These are phyloP conservation scores for Penicillium dipodomyicola DNA, from an alignment of 495 filamentous ascomycete genomes.

Conservation along the genomic window DNA sequence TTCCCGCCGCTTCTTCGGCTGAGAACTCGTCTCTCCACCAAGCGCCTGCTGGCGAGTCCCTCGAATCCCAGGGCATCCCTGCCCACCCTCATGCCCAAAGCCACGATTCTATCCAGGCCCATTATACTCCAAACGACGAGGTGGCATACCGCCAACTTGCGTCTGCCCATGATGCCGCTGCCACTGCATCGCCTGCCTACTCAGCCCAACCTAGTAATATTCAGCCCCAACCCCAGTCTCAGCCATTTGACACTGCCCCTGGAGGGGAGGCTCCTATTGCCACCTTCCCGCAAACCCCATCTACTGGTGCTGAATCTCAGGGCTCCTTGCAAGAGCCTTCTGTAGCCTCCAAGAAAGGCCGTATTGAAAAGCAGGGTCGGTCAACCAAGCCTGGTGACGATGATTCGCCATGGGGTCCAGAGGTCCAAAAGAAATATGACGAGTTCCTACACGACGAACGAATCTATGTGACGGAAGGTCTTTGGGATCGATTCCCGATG, in stretches of 20 bases:
- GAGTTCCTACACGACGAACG: constrained; percentile 78
- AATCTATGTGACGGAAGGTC: constrained; percentile 77
- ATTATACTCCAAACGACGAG: constrained; percentile 55
- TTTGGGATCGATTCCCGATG: constrained; percentile 89
- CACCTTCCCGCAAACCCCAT: constrained; percentile 49
- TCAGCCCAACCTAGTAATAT: constrained; percentile 42
- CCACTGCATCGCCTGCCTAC: constrained; percentile 37
- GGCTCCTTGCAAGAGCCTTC: constrained; percentile 31
- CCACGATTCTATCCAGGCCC: constrained; percentile 54
- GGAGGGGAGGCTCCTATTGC: constrained; percentile 50
- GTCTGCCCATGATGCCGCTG: constrained; percentile 25
- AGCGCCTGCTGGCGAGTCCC: constrained; percentile 35
- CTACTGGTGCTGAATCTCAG: constrained; percentile 32
- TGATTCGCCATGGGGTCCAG: constrained; percentile 54
- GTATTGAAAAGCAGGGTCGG: constrained; percentile 31
- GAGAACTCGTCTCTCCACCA: constrained; percentile 35
- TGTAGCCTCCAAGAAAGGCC: constrained; percentile 29
- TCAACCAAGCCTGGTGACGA: constrained; percentile 41
- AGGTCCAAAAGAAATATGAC: constrained; percentile 74
- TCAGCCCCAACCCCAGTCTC: constrained; percentile 38
- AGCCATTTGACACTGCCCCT: constrained; percentile 41
- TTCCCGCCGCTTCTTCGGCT: constrained; percentile 27
- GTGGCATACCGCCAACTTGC: constrained; percentile 55
- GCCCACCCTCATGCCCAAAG: constrained; percentile 52
- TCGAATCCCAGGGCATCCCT: constrained; percentile 44